Evolutionary conservation across 257 asterid species (phyloP).

Genomic region (Plantago elongata): DNA sequence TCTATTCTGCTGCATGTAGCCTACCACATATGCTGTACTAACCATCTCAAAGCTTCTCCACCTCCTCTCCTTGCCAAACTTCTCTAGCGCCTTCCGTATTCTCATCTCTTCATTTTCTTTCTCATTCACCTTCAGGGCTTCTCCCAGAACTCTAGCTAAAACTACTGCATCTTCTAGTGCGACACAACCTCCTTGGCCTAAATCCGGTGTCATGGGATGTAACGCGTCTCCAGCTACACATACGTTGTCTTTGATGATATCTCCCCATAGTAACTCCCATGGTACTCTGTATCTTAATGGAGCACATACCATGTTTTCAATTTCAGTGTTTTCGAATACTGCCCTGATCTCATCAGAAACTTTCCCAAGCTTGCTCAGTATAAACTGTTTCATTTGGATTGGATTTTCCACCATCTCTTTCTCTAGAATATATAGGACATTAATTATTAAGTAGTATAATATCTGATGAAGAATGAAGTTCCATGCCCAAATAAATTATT

Average conservation of each 20-base stretch:
- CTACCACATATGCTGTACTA: slow-evolving; percentile 30
- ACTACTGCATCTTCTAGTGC: slow-evolving; percentile 32
- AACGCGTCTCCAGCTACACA: slow-evolving; percentile 37
- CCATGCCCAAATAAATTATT: background rate
- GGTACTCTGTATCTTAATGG: slow-evolving; percentile 28
- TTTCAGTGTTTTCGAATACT: slow-evolving; percentile 26
- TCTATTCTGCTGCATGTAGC: slow-evolving; percentile 33
- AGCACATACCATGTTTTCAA: slow-evolving; percentile 25
- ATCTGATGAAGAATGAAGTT: background rate
- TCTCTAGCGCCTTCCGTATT: slow-evolving; percentile 24
- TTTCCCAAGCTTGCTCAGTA: slow-evolving; percentile 33
- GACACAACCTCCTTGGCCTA: slow-evolving; percentile 45
- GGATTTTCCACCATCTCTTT: slow-evolving; percentile 26
- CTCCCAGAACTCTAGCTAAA: slow-evolving; percentile 27
- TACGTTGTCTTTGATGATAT: slow-evolving; percentile 27
- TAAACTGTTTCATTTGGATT: slow-evolving; percentile 28
- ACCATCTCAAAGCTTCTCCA: slow-evolving; percentile 39
- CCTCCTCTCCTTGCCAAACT: slow-evolving; percentile 37
- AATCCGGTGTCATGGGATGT: slow-evolving; percentile 44
- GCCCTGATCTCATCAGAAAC: slow-evolving; percentile 19
- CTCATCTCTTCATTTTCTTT: slow-evolving; percentile 22
- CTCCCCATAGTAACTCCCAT: slow-evolving; percentile 33
- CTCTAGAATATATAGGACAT: slow-evolving; percentile 20
- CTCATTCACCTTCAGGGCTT: slow-evolving; percentile 17
- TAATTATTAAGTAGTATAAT: background rate